These are phyloP conservation scores for Carpinus fangiana DNA, from an alignment of 306 rosid species.

Conservation along the genomic window DNA sequence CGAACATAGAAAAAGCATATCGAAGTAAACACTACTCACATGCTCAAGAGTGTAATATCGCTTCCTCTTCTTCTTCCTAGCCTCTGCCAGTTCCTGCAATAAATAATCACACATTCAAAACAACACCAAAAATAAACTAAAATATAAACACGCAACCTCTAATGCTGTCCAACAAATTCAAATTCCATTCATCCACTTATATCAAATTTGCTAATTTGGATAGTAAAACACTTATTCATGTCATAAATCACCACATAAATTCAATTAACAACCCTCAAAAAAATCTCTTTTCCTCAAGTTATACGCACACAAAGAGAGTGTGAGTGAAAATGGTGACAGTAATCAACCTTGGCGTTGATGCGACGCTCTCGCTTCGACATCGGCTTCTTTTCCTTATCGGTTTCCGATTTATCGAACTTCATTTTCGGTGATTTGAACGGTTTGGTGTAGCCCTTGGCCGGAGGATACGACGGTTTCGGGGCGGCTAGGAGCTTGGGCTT, in stretches of 20 bases:
- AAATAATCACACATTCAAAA: constrained; percentile 4
- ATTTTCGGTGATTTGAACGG: constrained; percentile 31
- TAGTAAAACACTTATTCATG: neutral
- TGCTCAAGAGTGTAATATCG: constrained; percentile 74
- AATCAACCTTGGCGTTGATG: constrained; percentile 60
- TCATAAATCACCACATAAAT: neutral
- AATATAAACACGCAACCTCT: neutral
- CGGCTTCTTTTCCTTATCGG: constrained; percentile 38
- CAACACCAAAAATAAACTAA: neutral
- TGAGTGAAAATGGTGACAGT: neutral
- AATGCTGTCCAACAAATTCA: neutral
- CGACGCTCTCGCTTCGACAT: constrained; percentile 70
- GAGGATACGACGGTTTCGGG: constrained; percentile 31
- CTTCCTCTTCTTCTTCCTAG: constrained; percentile 90
- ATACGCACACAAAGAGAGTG: neutral
- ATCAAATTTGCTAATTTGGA: neutral
- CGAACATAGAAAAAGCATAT: neutral
- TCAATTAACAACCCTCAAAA: neutral
- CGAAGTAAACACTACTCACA: constrained; percentile 38
- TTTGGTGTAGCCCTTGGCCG: constrained; percentile 29
- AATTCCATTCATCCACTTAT: neutral
- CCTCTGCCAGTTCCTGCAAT: constrained; percentile 75
- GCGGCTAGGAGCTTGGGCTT: constrained; percentile 37
- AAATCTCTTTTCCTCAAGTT: neutral
- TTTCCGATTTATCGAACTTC: constrained; percentile 26